Evolutionary conservation across 352 stramenopile genomes (phyloP).

Genomic region (Pythium grandisporangium): DNA sequence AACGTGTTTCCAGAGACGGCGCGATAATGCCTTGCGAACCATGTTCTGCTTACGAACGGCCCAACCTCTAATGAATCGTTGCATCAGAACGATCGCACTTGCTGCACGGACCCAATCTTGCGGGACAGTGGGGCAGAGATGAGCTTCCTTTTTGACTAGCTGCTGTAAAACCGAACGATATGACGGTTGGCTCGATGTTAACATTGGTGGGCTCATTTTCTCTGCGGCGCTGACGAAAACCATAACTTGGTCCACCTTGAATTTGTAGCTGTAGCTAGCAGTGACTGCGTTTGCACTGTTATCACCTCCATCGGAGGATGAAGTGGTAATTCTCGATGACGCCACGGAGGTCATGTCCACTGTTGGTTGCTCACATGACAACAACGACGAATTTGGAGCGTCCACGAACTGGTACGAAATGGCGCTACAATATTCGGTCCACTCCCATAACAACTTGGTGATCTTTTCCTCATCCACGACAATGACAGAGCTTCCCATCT

Average conservation of each 20-base stretch:
- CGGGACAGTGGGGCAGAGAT: conserved; percentile 22
- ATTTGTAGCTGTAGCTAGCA: conserved; percentile 61
- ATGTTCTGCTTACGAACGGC: conserved; percentile 61
- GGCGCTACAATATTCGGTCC: conserved; percentile 39
- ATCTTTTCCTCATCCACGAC: conserved; percentile 75
- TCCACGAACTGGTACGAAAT: conserved; percentile 44
- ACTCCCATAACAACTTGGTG: conserved; percentile 43
- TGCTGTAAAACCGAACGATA: conserved; percentile 71
- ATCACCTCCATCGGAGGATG: conserved; percentile 3
- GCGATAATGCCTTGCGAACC: conserved; percentile 39
- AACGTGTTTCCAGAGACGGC: conserved; percentile 48
- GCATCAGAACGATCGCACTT: conserved; percentile 68
- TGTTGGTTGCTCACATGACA: conserved; percentile 5
- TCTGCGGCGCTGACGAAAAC: conserved; percentile 62
- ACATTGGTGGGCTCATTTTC: conserved; percentile 12
- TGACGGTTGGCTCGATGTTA: conserved; percentile 37
- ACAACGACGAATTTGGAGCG: background rate
- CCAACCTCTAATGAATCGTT: conserved; percentile 70
- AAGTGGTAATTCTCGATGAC: conserved; percentile 7
- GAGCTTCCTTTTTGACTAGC: conserved; percentile 54
- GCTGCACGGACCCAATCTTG: conserved; percentile 59
- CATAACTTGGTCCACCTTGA: conserved; percentile 56
- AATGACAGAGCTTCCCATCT: conserved; percentile 54
- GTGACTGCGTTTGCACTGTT: background rate
- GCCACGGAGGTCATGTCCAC: conserved; percentile 9